Base-by-base conservation (phyloP, 345 rosid species). In the Punica granatum region DNA sequence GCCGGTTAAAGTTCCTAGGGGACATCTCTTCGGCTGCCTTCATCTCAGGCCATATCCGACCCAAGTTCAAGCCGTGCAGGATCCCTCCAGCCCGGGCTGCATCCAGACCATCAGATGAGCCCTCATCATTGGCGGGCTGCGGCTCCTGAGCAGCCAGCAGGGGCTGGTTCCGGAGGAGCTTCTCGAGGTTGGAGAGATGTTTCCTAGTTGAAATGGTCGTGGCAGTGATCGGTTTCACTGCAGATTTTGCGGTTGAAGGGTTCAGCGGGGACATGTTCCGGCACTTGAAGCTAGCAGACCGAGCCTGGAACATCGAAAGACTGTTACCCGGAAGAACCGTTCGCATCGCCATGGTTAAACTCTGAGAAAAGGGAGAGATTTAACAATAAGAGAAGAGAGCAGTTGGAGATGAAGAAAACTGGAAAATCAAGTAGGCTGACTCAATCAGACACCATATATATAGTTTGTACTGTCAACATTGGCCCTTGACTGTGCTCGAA, bases 11-110 rank as follows among this genome's bases (percentile, higher is more conserved):
- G 73, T 85, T 78, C 51, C 89, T 78, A 0, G 99, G 99, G 0
- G 99, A 94, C 89, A 94, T 86, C 73, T 91, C 99, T 37, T 88
- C 99, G 0, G 92, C 98, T 9, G 90, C 85, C 71, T 84, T 93
- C 81, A 75, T 75, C 64, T 82, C 92, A 26, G 96, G 87, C 99
- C 99, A 94, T 18, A 94, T 46, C 75, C 90, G 63, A 0, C 78
- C 58, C 77, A 90, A 67, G 60, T 77, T 90, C 41, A 93, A 76
- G 37, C 90, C 82, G 65, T 82, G 84, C 0, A 88, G 71, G 32
- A 83, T 68, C 30, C 51, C 60, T 37, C 54, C 73, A 0, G 83
- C 77, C 60, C 59, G 75, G 13, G 46, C 71, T 64, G 54, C 78
- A 42, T 35, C 19, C 13, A 76, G 64, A 14, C 69, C 76, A 13